Evolutionary conservation across 139 green algal species (phyloP), one percentile per base, ranked within the genome.

Genomic region (Haematococcus sp.): DNA sequence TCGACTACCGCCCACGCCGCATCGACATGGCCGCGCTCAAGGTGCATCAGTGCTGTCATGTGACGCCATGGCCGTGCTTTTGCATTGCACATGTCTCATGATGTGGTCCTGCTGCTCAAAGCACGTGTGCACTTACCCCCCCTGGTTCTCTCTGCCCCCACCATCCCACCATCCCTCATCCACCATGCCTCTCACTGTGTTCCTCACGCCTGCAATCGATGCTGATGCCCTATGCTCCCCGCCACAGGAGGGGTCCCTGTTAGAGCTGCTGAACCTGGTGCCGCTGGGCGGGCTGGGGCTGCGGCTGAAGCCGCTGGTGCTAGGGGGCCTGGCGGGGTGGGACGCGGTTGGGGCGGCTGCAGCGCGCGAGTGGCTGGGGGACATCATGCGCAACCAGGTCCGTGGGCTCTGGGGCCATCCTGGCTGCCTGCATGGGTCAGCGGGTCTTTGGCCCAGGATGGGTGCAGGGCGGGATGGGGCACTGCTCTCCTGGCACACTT

Each of bases 241-340:
- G 7, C 40, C 40, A 49, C 70, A 73, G 3, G 72, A 85, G 33
- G 87, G 88, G 15, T 77, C 65, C 20, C 64, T 89, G 27, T 20
- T 83, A 28, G 88, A 93, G 82, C 77, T 93, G n/a, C 55, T 92
- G 4, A 93, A 93, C 71, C 63, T 94, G 64, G 84, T 92, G 64
- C 87, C 87, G 30, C 91, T 87, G 86, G 87, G 86, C 4, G 87
- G 86, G 0, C 80, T 94, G n/a, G 79, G 83, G 52, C 66, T 94
- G 35, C 30, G 65, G 22, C 76, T 91, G 27, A 81, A 79, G 16
- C 67, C 63, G 4, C 64, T 92, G 66, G 32, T 55, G 46, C 78
- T 92, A 40, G 68, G 63, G 11, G 90, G 88, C 2, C 49, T 91
- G 54, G 2, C 49, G 17, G 90, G 87, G 28, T 92, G 81, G 83